Percentiles rank a stretch among this genome's conserved stretches.
Evolutionary conservation across 2,329 filamentous ascomycete species (phyloP).

Genomic region (Alternaria sp.): DNA sequence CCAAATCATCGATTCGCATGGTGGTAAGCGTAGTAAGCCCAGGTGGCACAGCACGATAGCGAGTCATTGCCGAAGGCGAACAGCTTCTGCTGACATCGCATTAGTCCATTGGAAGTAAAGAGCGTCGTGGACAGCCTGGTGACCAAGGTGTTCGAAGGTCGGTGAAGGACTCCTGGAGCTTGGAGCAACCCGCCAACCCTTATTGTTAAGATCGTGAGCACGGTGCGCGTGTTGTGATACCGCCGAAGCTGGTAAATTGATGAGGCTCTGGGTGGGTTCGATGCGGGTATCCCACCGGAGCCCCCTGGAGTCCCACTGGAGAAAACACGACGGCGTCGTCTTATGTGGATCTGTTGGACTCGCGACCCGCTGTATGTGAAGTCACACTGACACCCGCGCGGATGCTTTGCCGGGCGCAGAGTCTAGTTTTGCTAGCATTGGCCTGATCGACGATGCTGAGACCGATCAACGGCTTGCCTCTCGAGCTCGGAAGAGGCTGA

Average conservation of each 20-base stretch:
- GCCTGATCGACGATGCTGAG: slow-evolving; percentile 20
- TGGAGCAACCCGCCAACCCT: not conserved
- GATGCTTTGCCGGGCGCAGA: slow-evolving; percentile 16
- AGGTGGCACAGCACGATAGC: slow-evolving; percentile 4
- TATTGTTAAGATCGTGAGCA: not conserved
- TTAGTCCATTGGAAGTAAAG: not conserved
- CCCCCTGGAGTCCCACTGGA: slow-evolving; percentile 14
- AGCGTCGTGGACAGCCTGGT: not conserved
- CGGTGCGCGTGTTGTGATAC: slow-evolving; percentile 3
- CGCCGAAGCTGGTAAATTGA: not conserved
- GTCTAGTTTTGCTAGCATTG: slow-evolving; percentile 14
- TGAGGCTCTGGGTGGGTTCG: slow-evolving; percentile 17
- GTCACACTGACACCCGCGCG: slow-evolving; percentile 30
- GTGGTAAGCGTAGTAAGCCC: not conserved
- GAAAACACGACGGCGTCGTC: slow-evolving; percentile 6
- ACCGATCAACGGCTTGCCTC: slow-evolving; percentile 21
- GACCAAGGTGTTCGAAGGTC: not conserved
- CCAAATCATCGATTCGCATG: slow-evolving; percentile 5
- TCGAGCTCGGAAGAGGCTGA: slow-evolving; percentile 29
- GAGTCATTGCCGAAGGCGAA: slow-evolving; percentile 5
- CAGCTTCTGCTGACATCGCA: not conserved
- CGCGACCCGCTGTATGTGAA: slow-evolving; percentile 33
- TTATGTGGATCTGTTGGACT: slow-evolving; percentile 22
- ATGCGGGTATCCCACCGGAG: slow-evolving; percentile 11
- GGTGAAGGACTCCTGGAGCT: not conserved